Evolutionary conservation across 2,329 filamentous ascomycete genomes (phyloP), one percentile per base, ranked within the genome.

Genomic region (Penicillium freii): DNA sequence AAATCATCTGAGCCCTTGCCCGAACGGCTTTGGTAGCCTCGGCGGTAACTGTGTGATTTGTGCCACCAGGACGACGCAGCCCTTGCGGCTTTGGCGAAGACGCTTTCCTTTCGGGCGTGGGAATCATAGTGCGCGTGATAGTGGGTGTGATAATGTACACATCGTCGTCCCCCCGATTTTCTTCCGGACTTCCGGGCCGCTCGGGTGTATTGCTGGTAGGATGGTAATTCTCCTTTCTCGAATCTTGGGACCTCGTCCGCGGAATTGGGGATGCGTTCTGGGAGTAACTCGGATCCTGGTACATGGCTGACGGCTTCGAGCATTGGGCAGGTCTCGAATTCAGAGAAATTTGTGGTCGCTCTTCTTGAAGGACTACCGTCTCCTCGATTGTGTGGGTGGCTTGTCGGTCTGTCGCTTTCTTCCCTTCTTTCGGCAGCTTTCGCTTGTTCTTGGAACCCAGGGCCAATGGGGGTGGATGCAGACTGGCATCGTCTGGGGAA

Each of bases 81-180:
- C 60, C 64, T 52, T 57, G 61, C 23, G 62, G 56, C 44, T 64
- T 64, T 50, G 59, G 34, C 48, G 31, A 43, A 31, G 58, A 31
- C 7, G 55, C 43, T 43, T 62, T 71, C 40, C 58, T 69, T 56
- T 67, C 60, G 25, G 65, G 67, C n/a, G 66, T 65, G 51, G 67
- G 69, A 58, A 72, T 71, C 69, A 69, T 70, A 68, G 71, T 77
- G 69, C 66, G 72, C 63, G 67, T 77, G 73, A 69, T 73, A 73
- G 71, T 77, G 70, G 70, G 75, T 71, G 69, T 73, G 68, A 70
- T 71, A 68, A 71, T 71, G 66, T 70, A 69, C 55, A 69, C 67
- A 70, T 73, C 65, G 67, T 71, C 67, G 21, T 67, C 64, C n/a
- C 59, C 60, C n/a, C 45, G 51, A 29, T 17, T 42, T 53, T 56